These are phyloP conservation scores for Paulownia fortunei DNA, from an alignment of 257 asterid species.

Conservation along the genomic window DNA sequence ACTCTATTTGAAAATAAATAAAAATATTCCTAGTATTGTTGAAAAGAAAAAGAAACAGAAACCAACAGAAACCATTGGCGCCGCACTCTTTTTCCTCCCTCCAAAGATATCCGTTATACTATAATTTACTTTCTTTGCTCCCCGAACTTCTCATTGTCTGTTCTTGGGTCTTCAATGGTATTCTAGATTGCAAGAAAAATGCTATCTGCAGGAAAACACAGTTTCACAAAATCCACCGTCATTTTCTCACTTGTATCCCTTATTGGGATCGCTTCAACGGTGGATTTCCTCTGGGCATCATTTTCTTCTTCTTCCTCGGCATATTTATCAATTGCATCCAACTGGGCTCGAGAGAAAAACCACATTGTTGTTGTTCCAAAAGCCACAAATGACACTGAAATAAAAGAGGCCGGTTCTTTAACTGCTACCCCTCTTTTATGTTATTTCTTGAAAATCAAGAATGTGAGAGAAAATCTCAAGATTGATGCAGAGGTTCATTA, in stretches of 20 bases:
- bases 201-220: constrained; percentile 51
- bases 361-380: constrained; percentile 38
- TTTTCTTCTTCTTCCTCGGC: constrained; percentile 48
- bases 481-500: not conserved
- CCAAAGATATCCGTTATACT: not conserved
- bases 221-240: constrained; percentile 48
- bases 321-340: constrained; percentile 44
- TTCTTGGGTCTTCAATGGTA: constrained; percentile 28
- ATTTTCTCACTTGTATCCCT: constrained; percentile 48
- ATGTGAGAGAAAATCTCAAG: not conserved
- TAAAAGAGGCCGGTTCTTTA: constrained; percentile 39
- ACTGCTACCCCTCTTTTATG: not conserved
- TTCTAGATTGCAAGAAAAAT: constrained; percentile 23
- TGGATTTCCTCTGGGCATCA: constrained; percentile 56
- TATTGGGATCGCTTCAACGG: constrained; percentile 46
- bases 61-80: constrained; percentile 61
- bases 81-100: constrained; percentile 39
- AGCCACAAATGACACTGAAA: constrained; percentile 6
- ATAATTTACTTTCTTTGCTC: constrained; percentile 13
- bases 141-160: constrained; percentile 7
- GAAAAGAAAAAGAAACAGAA: constrained; percentile 1
- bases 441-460: constrained; percentile 3
- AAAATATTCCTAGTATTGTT: too few species aligned
- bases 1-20: too few species aligned
- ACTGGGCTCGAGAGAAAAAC: constrained; percentile 36